Evolutionary conservation across 2,329 filamentous ascomycete genomes (phyloP).

Genomic region (Xylariaceae sp.): DNA sequence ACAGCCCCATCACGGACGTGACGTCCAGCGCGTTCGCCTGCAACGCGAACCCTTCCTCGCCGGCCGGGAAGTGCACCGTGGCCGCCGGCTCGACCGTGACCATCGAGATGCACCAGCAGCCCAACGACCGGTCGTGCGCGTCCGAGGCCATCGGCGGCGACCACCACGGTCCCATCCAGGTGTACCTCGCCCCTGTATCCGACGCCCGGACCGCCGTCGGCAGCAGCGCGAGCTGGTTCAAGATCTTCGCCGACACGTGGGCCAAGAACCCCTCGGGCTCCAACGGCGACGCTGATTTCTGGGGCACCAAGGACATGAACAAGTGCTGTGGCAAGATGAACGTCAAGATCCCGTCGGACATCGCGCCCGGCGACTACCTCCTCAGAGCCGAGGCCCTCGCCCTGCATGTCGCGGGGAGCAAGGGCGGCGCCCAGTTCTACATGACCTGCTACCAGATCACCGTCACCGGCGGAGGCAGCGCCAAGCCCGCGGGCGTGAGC

Average conservation of each 20-base stretch:
- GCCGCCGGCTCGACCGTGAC: conserved; percentile 45
- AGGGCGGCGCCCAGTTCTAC: conserved; percentile 29
- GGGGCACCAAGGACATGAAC: conserved; percentile 41
- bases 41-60: conserved; percentile 34
- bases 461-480: conserved; percentile 25
- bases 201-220: conserved; percentile 33
- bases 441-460: conserved; percentile 30
- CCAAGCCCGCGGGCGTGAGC: conserved; percentile 27
- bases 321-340: conserved; percentile 37
- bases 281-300: conserved; percentile 39
- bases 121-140: conserved; percentile 31
- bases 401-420: conserved; percentile 34
- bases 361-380: conserved; percentile 40
- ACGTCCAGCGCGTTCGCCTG: conserved; percentile 38
- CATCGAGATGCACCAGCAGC: conserved; percentile 51
- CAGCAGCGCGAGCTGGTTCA: conserved; percentile 36
- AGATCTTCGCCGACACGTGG: conserved; percentile 41
- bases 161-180: conserved; percentile 39
- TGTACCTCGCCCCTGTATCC: conserved; percentile 36
- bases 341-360: conserved; percentile 34
- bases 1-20: conserved; percentile 45
- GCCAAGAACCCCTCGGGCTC: conserved; percentile 28
- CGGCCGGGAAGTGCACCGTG: conserved; percentile 40
- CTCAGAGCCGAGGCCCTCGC: conserved; percentile 40
- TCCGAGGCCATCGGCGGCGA: conserved; percentile 40